Percentiles rank a stretch among this genome's conserved stretches.
These are phyloP conservation scores for Acanthamoeba castellanii DNA, from an alignment of 208 protist species.

Conservation along the genomic window DNA sequence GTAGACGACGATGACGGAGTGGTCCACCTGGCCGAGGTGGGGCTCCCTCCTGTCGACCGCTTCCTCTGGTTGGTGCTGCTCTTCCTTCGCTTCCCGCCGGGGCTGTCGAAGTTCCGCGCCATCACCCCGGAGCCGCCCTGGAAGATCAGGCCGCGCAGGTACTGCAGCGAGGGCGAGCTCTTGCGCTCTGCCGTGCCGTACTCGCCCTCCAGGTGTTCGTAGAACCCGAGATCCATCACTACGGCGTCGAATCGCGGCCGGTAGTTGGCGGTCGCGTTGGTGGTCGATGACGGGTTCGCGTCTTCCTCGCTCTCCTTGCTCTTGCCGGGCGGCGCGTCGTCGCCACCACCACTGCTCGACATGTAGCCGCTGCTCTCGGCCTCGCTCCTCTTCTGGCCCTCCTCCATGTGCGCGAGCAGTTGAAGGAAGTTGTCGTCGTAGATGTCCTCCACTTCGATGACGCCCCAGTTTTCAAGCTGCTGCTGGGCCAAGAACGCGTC, in stretches of 20 bases:
- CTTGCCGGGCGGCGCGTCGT: not conserved
- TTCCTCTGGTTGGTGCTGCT: not conserved
- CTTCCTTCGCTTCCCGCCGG: not conserved
- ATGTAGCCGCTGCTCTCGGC: not conserved
- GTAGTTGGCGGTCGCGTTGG: not conserved
- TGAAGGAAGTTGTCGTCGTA: conserved; percentile 40
- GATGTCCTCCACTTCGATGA: conserved; percentile 39
- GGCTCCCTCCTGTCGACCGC: not conserved
- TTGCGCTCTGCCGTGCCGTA: not conserved
- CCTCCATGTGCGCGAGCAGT: not conserved
- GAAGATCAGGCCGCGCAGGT: conserved; percentile 22
- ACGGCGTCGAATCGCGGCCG: conserved; percentile 22
- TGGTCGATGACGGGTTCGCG: not conserved
- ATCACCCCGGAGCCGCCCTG: not conserved
- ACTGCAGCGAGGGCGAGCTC: not conserved
- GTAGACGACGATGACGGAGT: not conserved
- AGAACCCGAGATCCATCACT: conserved; percentile 18
- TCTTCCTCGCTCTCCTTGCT: not conserved
- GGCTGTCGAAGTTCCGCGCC: not conserved
- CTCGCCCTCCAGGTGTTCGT: conserved; percentile 20
- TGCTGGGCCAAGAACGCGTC: not conserved
- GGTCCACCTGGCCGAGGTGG: not conserved
- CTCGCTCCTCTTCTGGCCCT: not conserved
- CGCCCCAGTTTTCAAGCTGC: not conserved
- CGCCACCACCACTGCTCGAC: not conserved